Conservation (phyloP, 2,329 filamentous ascomycete genomes). For the Stagonosporopsis rhizophila region DNA sequence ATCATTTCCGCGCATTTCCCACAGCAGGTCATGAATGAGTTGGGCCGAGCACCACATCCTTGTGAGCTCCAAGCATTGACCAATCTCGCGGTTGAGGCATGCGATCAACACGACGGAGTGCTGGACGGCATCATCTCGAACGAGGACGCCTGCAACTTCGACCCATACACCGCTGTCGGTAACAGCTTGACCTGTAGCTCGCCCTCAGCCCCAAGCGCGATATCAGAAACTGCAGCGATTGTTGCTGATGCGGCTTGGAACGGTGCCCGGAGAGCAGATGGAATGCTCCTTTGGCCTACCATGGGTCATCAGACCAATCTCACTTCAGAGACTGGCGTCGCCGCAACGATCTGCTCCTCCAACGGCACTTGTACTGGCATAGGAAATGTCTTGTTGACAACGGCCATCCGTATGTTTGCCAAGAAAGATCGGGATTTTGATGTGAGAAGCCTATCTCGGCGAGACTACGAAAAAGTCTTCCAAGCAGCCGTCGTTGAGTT, state of each 20-base stretch:
- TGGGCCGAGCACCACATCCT: conserved; percentile 11
- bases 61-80: conserved; percentile 39
- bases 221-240: conserved; percentile 20
- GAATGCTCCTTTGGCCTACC: conserved; percentile 26
- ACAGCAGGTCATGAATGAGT: conserved; percentile 32
- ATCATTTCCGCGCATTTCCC: conserved; percentile 22
- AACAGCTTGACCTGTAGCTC: conserved; percentile 17
- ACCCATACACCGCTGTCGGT: conserved; percentile 26
- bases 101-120: conserved; percentile 36
- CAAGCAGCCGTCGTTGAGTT: conserved; percentile 15
- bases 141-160: conserved; percentile 32
- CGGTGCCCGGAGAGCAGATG: conserved; percentile 21
- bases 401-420: conserved; percentile 19
- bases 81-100: conserved; percentile 24
- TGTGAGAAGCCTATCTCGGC: conserved; percentile 3
- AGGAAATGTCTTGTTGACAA: neutral
- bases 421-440: conserved; percentile 21
- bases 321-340: conserved; percentile 9
- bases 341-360: conserved; percentile 16
- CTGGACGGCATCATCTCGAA: conserved; percentile 32
- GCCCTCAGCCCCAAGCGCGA: neutral
- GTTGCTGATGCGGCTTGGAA: conserved; percentile 28
- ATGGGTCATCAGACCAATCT: conserved; percentile 20
- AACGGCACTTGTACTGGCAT: conserved; percentile 19
- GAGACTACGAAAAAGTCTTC: conserved; percentile 18